Evolutionary conservation across 148 eudicot genomes (phyloP), one percentile per base, ranked within the genome.

Genomic region (Rhododendron simsii): DNA sequence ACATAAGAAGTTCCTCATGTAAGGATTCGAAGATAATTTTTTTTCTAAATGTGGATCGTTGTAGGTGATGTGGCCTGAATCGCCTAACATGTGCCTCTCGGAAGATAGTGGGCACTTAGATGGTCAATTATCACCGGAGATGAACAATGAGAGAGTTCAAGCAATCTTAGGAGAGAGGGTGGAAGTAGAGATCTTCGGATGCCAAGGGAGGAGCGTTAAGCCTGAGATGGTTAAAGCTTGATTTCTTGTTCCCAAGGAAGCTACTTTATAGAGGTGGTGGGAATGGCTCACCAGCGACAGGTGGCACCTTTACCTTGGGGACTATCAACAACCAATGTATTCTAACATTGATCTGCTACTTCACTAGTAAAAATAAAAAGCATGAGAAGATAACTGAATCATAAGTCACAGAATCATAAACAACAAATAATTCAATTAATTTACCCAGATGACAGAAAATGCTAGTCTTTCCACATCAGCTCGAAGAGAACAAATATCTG

Each of bases 401-500:
- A 48, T 7, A 71, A 47, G 23, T 30, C 14, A 33, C 7, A 30
- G 20, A 71, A 13, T n/a, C 28, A 65, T 65, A n/a, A 69, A 12
- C 76, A 30, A 30, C 18, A 4, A 83, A 39, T 26, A 65, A 81
- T 51, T 45, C 26, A 26, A 44, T 51, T 14, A 28, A 78, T 85
- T 10, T 83, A 95, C 99, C 99, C 99, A 97, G 48, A 97, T 90
- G 85, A 95, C 98, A 87, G 99, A 97, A 86, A 97, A 97, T 57
- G 98, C 95, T 83, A 97, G 91, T 86, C 99, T 94, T 91, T 97
- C 99, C 48, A 97, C 98, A 86, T 95, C 96, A 55, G 98, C 91
- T 88, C 99, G 92, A 81, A 97, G 95, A 44, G 99, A 97, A 90
- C 99, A 97, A 67, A 97, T 90, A 93, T 97, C 99, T 97, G 94